Base-by-base conservation (phyloP, 2,329 filamentous ascomycete species). In the Neonectria coccinea region DNA sequence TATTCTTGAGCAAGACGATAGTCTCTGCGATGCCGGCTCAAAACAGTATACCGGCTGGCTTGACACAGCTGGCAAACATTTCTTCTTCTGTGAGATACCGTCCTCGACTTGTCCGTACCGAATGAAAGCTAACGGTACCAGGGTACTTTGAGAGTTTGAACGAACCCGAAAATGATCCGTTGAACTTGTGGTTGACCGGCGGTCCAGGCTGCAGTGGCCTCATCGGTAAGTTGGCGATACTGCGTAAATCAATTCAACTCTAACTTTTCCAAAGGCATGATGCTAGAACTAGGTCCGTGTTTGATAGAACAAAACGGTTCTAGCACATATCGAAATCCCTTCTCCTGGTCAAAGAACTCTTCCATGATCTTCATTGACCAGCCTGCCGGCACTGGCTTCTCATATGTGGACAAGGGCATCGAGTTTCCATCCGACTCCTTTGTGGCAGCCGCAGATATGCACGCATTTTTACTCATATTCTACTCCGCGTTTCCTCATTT, bases 281-380 rank as follows among this genome's bases (percentile, higher is more conserved):
- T 71, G 9, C 59, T 70, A 1, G 69, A 71, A 1, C 65, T 71
- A 10, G 67, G 69, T 0, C 69, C 69, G 1, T 71, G 69, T 41
- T 16, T 71, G 0, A 67, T 71, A 1, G 25, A 25, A 63, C 70
- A 3, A 54, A 65, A 71, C 9, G 69, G 69, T 0, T 50, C 56
- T 16, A 58, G 67, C 0, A 71, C 69, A 0, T 27, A 52, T 1
- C 59, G 67, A 0, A 71, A 71, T 5, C 67, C 65, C 3, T 70
- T 65, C 16, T 68, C 65, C 0, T 71, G 69, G 69, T 70, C 69
- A 2, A 56, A 58, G 12, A 71, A 71, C 18, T 56, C 69, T 6
- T 70, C 67, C 18, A 70, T 70, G 11, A 71, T 71, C 25, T 71
- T 71, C 33, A 59, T 71, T 3, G 69, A 71, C 41, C 69, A 71